Base-by-base conservation (phyloP, 768 basidiomycete genomes). In the Paxillus rubicundulus region DNA sequence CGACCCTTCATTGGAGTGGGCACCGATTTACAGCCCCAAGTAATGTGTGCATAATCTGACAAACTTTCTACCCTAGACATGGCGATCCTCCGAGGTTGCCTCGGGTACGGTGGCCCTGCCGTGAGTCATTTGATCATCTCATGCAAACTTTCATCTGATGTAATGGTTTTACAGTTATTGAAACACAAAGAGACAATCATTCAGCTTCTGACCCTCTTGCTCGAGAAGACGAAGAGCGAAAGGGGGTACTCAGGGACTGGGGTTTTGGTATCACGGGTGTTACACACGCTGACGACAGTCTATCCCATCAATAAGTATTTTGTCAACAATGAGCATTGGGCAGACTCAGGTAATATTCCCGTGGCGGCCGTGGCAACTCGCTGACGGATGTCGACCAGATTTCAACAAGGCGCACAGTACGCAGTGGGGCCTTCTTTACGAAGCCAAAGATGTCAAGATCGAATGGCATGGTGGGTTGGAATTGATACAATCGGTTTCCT, bases 1-100 rank as follows among this genome's bases (percentile, higher is more conserved):
- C 90, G 6, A 92, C 92, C 7, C 74, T 98, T 47, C 94, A 97
- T 66, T 97, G 94, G 90, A 94, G 91, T 92, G 61, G 71, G 84
- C 41, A 45, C 40, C 61, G 47, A 30, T 30, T 40, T 41, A 17
- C 18, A 9, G 20, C 48, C 16, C 16, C 16, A 37, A 13, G 45
- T n/a, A 27, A 20, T 9, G 17, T 39, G 9, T 34, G n/a, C 16
- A 8, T 50, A 17, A 62, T 45, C 36, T 38, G 33, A 45, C 16
- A 14, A 42, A 44, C 42, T 21, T 43, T 10, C 21, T 50, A 41
- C 16, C 37, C 34, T 57, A 91, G 90, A 92, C 68, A 77, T 94
- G 68, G 77, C 86, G 6, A 87, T 96, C 37, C 75, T 96, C 20
- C 82, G 89, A 40, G 92, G 90, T 40, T 87, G 87, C 59, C 77